These are phyloP conservation scores for Fusarium albosuccineum DNA, from an alignment of 2,329 filamentous ascomycete species.

Conservation along the genomic window DNA sequence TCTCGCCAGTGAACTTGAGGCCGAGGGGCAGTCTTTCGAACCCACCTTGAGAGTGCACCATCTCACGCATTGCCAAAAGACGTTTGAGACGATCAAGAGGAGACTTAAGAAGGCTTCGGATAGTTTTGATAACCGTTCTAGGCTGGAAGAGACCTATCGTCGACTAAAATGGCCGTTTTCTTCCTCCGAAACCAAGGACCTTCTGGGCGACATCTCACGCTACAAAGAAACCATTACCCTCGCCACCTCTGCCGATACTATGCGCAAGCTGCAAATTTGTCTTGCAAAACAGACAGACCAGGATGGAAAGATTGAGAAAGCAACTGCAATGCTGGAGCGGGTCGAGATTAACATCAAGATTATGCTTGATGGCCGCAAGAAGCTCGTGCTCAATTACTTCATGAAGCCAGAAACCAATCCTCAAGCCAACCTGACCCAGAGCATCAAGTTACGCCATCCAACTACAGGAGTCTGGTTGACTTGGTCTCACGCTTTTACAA, in stretches of 20 bases:
- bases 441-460: slow-evolving; percentile 15
- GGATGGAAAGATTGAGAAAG: background rate
- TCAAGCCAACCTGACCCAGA: slow-evolving; percentile 2
- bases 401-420: slow-evolving; percentile 14
- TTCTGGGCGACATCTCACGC: slow-evolving; percentile 13
- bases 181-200: slow-evolving; percentile 12
- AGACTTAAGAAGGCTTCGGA: background rate
- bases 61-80: slow-evolving; percentile 12
- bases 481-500: background rate
- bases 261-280: slow-evolving; percentile 21
- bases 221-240: slow-evolving; percentile 12
- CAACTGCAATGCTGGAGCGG: background rate
- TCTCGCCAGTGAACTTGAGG: slow-evolving; percentile 13
- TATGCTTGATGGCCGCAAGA: background rate
- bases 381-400: slow-evolving; percentile 20
- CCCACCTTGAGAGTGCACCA: slow-evolving; percentile 7
- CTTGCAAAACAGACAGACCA: background rate
- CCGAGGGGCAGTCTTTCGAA: slow-evolving; percentile 2
- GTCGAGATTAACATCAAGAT: slow-evolving; percentile 16
- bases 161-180: slow-evolving; percentile 31
- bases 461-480: slow-evolving; percentile 25
- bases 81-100: background rate
- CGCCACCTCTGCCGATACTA: slow-evolving; percentile 10
- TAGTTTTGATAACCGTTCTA: background rate
- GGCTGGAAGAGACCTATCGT: background rate